Base-by-base conservation (phyloP, 2,329 filamentous ascomycete species). In the Alternaria tenuissima region DNA sequence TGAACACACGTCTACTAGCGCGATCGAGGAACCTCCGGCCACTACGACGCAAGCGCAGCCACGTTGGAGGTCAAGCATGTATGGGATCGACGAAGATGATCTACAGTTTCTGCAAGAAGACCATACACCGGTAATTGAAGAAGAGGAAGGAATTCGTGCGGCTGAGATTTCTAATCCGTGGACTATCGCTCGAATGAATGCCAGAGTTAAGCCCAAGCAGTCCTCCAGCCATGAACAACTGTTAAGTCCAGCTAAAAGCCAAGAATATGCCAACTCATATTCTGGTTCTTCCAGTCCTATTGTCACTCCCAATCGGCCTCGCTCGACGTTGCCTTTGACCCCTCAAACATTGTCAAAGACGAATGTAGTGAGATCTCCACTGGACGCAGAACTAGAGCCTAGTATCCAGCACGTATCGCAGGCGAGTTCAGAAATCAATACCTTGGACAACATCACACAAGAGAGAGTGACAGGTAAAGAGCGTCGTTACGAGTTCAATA, bases 141-240 rank as follows among this genome's bases (percentile, higher is more conserved):
- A 71, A 44, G 72, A 75, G 41, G 71, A 76, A 39, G 74, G 67
- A 22, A 68, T 62, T 18, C n/a, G 14, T 9, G 7, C 36, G 5
- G 65, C 73, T 26, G 71, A 63, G 4, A 55, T 81, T 5, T 81
- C 78, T 1, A 85, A 85, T 61, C 83, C 83, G 2, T 85, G 82
- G 82, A 80, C 80, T 0, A 77, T 83, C 43, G 82, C 83, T 24
- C 83, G 80, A 59, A 79, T 85, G 76, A 83, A 84, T 46, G 56
- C 78, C 16, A 52, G 60, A 1, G 41, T 70, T 22, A 76, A 71
- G 52, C 58, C 59, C 0, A 71, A 54, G 28, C 61, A 56, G 30
- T 20, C 34, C 7, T 11, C 16, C 7, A 61, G n/a, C n/a, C 68
- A 67, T 18, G 34, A 7, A 7, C 76, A 75, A 32, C 57, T 72